Evolutionary conservation across 2,329 filamentous ascomycete genomes (phyloP).

Genomic region (Stachybotrys chartarum): DNA sequence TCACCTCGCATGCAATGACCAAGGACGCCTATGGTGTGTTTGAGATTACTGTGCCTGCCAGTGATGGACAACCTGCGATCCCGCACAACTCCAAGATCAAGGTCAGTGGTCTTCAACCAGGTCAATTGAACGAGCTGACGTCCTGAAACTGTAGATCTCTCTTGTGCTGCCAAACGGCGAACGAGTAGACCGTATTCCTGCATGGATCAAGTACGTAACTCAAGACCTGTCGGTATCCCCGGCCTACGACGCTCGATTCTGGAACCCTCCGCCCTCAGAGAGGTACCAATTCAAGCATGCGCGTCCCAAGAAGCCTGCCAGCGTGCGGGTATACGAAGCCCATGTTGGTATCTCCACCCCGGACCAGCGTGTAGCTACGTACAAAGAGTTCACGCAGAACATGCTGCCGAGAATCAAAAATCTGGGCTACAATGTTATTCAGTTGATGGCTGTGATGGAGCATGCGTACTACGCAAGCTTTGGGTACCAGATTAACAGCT

Average conservation of each 20-base stretch:
- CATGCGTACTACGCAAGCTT: constrained; percentile 99
- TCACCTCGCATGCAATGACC: constrained; percentile 77
- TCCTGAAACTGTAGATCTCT: constrained; percentile 55
- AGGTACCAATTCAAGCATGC: constrained; percentile 79
- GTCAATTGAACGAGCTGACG: background rate
- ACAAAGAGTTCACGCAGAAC: constrained; percentile 93
- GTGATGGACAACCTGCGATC: constrained; percentile 69
- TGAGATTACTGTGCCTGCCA: constrained; percentile 69
- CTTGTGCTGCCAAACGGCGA: constrained; percentile 74
- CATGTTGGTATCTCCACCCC: constrained; percentile 96
- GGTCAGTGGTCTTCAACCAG: constrained; percentile 39
- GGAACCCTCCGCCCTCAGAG: constrained; percentile 78
- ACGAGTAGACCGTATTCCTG: constrained; percentile 79
- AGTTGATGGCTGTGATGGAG: constrained; percentile 99
- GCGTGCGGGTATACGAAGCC: constrained; percentile 94
- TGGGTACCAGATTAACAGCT: constrained; percentile 97
- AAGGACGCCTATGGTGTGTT: constrained; percentile 82
- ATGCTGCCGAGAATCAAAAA: constrained; percentile 86
- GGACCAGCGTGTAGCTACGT: constrained; percentile 81
- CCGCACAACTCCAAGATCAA: constrained; percentile 94
- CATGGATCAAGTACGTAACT: constrained; percentile 96
- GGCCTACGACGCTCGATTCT: constrained; percentile 91
- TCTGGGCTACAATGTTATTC: constrained; percentile 94
- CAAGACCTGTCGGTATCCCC: constrained; percentile 87
- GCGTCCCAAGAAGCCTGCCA: constrained; percentile 74